Base-by-base conservation (phyloP, 108 stramenopile species). In the Fragilariopsis cylindrus region DNA sequence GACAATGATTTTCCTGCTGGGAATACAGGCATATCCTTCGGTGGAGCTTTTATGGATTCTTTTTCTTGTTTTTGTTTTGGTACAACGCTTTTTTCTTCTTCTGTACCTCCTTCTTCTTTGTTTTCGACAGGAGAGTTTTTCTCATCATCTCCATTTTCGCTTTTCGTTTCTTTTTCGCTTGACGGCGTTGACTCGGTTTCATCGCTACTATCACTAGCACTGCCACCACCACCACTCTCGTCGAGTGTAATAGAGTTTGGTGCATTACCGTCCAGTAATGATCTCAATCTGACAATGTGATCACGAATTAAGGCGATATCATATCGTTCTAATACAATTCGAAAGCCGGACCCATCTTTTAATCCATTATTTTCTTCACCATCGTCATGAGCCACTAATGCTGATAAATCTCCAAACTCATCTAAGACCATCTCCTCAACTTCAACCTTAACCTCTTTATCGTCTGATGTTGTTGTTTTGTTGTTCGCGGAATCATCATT, bases 271-370 rank as follows among this genome's bases (percentile, higher is more conserved):
- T 88, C 84, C 70, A 95, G 60, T 62, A 95, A 72, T 3, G 74
- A 52, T 16, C 87, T 78, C 21, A 91, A 73, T 43, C 90, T 69
- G 5, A 56, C 48, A 12, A 95, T 75, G 63, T 95, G 94, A 71
- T 95, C 91, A 13, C 84, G 70, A 39, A 92, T 66, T 16, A 75
- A 58, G n/a, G 87, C 84, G 19, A 70, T 60, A 69, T 95, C 85
- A 69, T 95, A 95, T 58, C 77, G 74, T 71, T 91, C 90, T 54
- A 95, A 71, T 4, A 92, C 91, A n/a, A 95, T 79, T 12, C 87
- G 88, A 74, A 95, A 77, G 12, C 85, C 71, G 7, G 83, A 79
- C 46, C 88, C 81, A 76, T 82, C 83, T 55, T 74, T 40, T 57
- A 78, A 53, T 65, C 88, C 72, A 6, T 54, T 56, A 30, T 30